Base-by-base conservation (phyloP, 139 green algal species). In the Trebouxia sp. region DNA sequence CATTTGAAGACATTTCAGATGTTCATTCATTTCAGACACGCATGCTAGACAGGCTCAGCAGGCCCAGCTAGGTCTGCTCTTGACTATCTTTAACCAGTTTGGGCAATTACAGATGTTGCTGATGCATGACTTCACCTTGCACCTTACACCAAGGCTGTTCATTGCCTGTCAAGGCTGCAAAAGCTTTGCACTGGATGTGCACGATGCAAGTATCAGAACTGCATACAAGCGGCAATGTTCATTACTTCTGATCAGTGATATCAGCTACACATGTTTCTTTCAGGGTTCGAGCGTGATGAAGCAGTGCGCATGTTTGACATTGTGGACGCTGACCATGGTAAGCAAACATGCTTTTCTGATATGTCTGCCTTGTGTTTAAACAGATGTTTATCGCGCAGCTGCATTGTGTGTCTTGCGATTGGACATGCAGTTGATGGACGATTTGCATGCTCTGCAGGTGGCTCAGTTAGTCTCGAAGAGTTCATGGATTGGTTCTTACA, bases 401-500 rank as follows among this genome's bases (percentile, higher is more conserved):
- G 50, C 12, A 35, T 14, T 38, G 35, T 69, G n/a, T 69, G 56
- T 32, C 14, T 0, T 37, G 8, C 30, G 26, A 7, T 69, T 35
- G 20, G 30, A 35, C 0, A 28, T 39, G 0, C 56, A 69, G 22
- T 38, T 28, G n/a, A 35, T 39, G n/a, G n/a, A 39, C 7, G 22
- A 6, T 32, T 28, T 26, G 14, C 14, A 38, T 28, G 4, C 26
- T 17, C 50, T 77, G 69, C 39, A 56, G 69, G 41, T 26, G 69
- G 69, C 39, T 65, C 74, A 43, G 74, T 79, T 1, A 65, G 45
- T 45, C 24, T 79, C 6, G 74, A 79, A 47, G 74, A 79, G 74
- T 79, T 79, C 45, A 65, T 79, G 14, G 74, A 79, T 12, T 79
- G 74, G 74, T 79, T 67, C 28, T 30, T 79, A 11, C 74, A 79